Base-by-base conservation (phyloP, 768 basidiomycete species). In the Auricularia sp. region DNA sequence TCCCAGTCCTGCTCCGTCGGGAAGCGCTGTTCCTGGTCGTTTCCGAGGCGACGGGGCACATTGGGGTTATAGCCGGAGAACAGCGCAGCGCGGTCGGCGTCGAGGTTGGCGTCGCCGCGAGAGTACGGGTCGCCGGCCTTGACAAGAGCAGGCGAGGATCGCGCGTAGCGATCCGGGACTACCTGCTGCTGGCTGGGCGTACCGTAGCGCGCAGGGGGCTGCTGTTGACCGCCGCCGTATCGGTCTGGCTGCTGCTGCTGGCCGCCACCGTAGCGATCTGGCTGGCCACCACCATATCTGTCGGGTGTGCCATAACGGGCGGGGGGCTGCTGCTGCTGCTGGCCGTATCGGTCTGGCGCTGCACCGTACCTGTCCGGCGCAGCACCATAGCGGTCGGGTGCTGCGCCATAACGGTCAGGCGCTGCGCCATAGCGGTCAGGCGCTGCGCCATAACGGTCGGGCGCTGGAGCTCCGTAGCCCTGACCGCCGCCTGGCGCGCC, bases 21-120 rank as follows among this genome's bases (percentile, higher is more conserved):
- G 36, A 39, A 37, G 11, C 63, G 54, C 44, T 8, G 6, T 8
- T 86, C 85, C 0, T 85, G 87, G 70, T 90, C 88, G 44, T 71
- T 69, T 66, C 86, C 83, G 77, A 89, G 91, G 58, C 89, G 79
- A 24, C 85, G 84, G 33, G 72, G 72, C 68, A 82, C 84, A 67
- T 82, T 72, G 1, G 87, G 80, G 54, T 88, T 85, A 73, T 86
- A 88, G 11, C 91, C 91, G 65, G 88, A 75, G 73, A 93, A 91
- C 33, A 93, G 79, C 68, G 88, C 89, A 54, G 77, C 82, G 58
- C 91, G 85, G 73, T 89, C 89, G 36, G 78, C 76, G 67, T 89
- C 84, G 56, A 86, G 69, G 67, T 89, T 77, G 62, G 79, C 82
- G 51, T 75, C 78, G 11, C 14, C 85, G 62, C 87, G 84, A 66